phyloP scores from a whole-genome alignment of 345 rosid genomes.

The Lepidium aucheri region DNA sequence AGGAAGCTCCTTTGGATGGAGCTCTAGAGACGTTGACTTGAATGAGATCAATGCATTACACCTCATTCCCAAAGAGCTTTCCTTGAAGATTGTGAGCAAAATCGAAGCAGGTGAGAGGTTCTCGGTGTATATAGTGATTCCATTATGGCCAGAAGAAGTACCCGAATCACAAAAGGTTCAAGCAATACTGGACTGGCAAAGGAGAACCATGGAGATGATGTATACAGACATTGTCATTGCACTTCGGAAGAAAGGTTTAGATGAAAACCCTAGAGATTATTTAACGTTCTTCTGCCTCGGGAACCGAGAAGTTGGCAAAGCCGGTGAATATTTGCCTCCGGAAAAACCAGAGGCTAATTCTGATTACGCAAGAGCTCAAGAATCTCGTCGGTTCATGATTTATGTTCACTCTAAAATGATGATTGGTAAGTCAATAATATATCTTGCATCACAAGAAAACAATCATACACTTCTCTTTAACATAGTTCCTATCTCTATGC shows the following conservation, averaged over 20 bases:
- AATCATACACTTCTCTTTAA: background rate
- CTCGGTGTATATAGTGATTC: slow-evolving; percentile 63
- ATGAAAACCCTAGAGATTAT: slow-evolving; percentile 54
- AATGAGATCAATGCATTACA: slow-evolving; percentile 56
- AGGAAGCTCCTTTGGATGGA: slow-evolving; percentile 81
- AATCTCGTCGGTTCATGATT: slow-evolving; percentile 73
- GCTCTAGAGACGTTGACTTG: slow-evolving; percentile 28
- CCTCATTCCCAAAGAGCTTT: slow-evolving; percentile 71
- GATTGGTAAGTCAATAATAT: slow-evolving; percentile 44
- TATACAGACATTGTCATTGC: slow-evolving; percentile 51
- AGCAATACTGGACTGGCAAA: slow-evolving; percentile 86
- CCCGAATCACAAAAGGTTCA: slow-evolving; percentile 64
- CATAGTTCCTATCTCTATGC: background rate
- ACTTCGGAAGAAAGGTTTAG: slow-evolving; percentile 30
- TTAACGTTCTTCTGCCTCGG: slow-evolving; percentile 72
- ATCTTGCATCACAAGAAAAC: background rate
- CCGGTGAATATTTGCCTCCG: slow-evolving; percentile 37
- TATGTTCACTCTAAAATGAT: slow-evolving; percentile 87
- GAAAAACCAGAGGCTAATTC: slow-evolving; percentile 43
- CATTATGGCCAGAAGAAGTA: slow-evolving; percentile 85
- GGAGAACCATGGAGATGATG: slow-evolving; percentile 91
- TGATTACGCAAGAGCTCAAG: slow-evolving; percentile 61
- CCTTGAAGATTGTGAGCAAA: slow-evolving; percentile 66
- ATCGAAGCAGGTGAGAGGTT: slow-evolving; percentile 72
- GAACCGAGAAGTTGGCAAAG: slow-evolving; percentile 39